phyloP scores from a whole-genome alignment of 169 alveolate species.

The Cryptosporidium sp. region DNA sequence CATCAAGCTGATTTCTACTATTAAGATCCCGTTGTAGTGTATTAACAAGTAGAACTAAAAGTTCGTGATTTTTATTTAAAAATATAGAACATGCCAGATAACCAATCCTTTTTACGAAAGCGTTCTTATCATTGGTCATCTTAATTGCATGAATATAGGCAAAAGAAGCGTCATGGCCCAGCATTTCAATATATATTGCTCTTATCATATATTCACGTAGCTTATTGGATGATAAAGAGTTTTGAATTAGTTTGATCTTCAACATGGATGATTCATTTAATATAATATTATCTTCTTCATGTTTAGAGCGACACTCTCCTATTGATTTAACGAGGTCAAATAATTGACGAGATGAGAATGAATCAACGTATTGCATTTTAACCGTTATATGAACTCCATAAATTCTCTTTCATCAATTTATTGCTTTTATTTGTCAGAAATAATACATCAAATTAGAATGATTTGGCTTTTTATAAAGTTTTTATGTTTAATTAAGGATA shows the following conservation, averaged over 20 bases:
- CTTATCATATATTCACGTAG: slow-evolving; percentile 89
- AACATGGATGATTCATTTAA: slow-evolving; percentile 86
- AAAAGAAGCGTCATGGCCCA: slow-evolving; percentile 94
- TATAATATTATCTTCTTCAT: slow-evolving; percentile 93
- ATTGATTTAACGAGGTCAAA: slow-evolving; percentile 92
- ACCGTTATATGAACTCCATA: background rate
- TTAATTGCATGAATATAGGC: slow-evolving; percentile 94
- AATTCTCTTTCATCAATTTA: background rate
- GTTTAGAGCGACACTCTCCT: slow-evolving; percentile 94
- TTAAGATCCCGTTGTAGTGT: slow-evolving; percentile 91
- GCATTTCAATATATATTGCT: slow-evolving; percentile 94
- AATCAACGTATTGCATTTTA: slow-evolving; percentile 73
- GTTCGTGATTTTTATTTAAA: slow-evolving; percentile 88
- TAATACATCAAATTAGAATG: too few species aligned
- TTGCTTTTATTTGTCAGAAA: too few species aligned
- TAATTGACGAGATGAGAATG: slow-evolving; percentile 80
- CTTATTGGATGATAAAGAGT: slow-evolving; percentile 84
- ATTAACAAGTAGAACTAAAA: slow-evolving; percentile 91
- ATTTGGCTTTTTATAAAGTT: background rate
- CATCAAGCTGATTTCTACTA: slow-evolving; percentile 90
- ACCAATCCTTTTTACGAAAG: slow-evolving; percentile 90
- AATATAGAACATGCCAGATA: slow-evolving; percentile 92
- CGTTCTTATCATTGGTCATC: slow-evolving; percentile 87
- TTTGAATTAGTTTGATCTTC: slow-evolving; percentile 85
- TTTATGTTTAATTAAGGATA: too few species aligned